Conservation (phyloP, 2,329 filamentous ascomycete species). For the Alternaria atra region DNA sequence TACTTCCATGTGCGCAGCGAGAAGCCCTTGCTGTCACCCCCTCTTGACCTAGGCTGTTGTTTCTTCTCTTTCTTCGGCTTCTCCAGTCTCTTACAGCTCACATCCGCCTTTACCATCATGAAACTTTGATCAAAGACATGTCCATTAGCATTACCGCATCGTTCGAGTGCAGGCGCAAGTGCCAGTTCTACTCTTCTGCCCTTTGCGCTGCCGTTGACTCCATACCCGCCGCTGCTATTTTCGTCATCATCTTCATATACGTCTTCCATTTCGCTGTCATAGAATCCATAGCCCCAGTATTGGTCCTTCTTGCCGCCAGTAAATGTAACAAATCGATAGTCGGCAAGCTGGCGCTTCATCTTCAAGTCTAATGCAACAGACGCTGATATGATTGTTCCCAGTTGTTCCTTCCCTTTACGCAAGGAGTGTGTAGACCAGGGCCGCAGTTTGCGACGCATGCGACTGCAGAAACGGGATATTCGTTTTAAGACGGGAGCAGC, state of each 20-base stretch:
- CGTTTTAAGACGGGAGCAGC: conserved; percentile 45
- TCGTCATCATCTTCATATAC: conserved; percentile 42
- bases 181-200: conserved; percentile 44
- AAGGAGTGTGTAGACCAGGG: conserved; percentile 45
- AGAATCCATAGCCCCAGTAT: conserved; percentile 48
- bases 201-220: conserved; percentile 20
- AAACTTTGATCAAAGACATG: conserved; percentile 50
- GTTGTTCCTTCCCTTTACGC: conserved; percentile 42
- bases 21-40: conserved; percentile 14
- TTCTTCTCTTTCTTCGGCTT: conserved; percentile 24
- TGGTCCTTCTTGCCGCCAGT: conserved; percentile 44
- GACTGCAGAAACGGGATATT: conserved; percentile 43
- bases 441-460: conserved; percentile 42
- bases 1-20: conserved; percentile 23
- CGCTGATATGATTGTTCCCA: conserved; percentile 47
- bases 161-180: conserved; percentile 49
- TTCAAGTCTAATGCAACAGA: conserved; percentile 50
- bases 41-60: conserved; percentile 23
- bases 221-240: conserved; percentile 20
- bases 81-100: conserved; percentile 46
- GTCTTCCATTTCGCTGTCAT: conserved; percentile 51
- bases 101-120: conserved; percentile 50
- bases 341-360: conserved; percentile 49
- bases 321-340: conserved; percentile 51
- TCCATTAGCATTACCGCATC: conserved; percentile 51